Base-by-base conservation (phyloP, 495 filamentous ascomycete species). In the Penicillium lagena region DNA sequence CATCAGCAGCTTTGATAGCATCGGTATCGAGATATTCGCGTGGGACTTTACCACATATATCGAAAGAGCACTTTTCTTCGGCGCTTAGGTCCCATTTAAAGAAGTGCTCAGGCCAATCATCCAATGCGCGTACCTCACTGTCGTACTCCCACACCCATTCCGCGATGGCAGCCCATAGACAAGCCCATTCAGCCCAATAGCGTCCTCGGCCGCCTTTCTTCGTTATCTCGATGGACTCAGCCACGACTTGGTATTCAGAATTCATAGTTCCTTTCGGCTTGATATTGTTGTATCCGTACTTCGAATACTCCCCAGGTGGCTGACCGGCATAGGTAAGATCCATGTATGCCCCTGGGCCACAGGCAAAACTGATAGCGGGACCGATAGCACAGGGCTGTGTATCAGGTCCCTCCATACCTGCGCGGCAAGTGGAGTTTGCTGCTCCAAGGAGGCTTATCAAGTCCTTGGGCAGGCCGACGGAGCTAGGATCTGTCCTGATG, bases 91-190 rank as follows among this genome's bases (percentile, higher is more conserved):
- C 15, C 15, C 15, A 17, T 17, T 17, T 17, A 17, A 17, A 17
- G 15, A 1, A 4, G 15, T 1, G 15, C 15, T 17, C 15, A 17
- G 15, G 15, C 15, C 15, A 17, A 17, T 17, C 15, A 17, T 17
- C 15, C 4, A 17, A 17, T 17, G 15, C 15, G 15, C 15, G 15
- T 17, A 17, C 15, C 15, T 17, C 28, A 27, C 39, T 41, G 39
- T 41, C 39, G 15, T 41, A n/a, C 39, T 41, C 39, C 13, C 32
- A 41, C 11, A 33, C 28, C 39, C 39, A 41, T 17, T 32, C 39
- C 12, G 39, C 29, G 12, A 41, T 41, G 39, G 32, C 29, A 7
- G 29, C 11, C 39, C 39, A 41, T 8, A 41, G 29, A 9, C 8
- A 3, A 12, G n/a, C 28, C 39, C 39, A 41, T 29, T 41, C 39